Conservation (phyloP, 1,284 basidiomycete species). For the Fomitopsis schrenkii region DNA sequence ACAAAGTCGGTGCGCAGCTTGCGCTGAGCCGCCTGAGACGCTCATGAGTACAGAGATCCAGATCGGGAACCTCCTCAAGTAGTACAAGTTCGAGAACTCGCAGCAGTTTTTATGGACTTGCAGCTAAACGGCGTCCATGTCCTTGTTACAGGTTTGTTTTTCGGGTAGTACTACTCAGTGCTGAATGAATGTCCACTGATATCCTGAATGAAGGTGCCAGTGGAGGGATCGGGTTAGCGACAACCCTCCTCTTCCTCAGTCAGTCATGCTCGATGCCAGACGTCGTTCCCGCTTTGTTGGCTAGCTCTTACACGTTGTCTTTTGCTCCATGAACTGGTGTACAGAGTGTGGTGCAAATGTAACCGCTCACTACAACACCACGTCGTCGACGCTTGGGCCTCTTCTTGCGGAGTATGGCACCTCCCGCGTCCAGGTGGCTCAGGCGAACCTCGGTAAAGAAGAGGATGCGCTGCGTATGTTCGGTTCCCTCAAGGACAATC, state of each 20-base stretch:
- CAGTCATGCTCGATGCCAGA: slow-evolving; percentile 12
- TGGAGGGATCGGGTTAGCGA: slow-evolving; percentile 64
- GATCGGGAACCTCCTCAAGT: neutral
- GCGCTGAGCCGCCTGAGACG: too few relatives aligned
- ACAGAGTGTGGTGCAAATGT: slow-evolving; percentile 68
- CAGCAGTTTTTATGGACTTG: slow-evolving; percentile 39
- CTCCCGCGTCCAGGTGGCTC: slow-evolving; percentile 36
- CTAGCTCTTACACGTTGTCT: neutral
- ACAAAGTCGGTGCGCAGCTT: neutral
- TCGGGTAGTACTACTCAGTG: too few relatives aligned
- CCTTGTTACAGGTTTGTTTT: slow-evolving; percentile 33
- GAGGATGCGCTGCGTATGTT: slow-evolving; percentile 46
- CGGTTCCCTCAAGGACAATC: slow-evolving; percentile 20
- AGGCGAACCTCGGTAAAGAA: slow-evolving; percentile 60
- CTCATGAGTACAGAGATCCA: neutral
- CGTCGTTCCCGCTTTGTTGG: neutral
- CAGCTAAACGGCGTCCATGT: slow-evolving; percentile 34
- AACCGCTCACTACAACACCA: slow-evolving; percentile 70
- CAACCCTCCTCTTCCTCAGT: slow-evolving; percentile 51
- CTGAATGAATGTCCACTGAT: too few relatives aligned
- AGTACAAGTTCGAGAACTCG: too few relatives aligned
- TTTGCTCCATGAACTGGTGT: neutral
- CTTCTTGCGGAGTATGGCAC: slow-evolving; percentile 36
- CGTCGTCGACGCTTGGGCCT: slow-evolving; percentile 38
- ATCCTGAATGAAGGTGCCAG: slow-evolving; percentile 44